Evolutionary conservation across 2,329 filamentous ascomycete genomes (phyloP).

Genomic region (Hymenoscyphus infarciens): DNA sequence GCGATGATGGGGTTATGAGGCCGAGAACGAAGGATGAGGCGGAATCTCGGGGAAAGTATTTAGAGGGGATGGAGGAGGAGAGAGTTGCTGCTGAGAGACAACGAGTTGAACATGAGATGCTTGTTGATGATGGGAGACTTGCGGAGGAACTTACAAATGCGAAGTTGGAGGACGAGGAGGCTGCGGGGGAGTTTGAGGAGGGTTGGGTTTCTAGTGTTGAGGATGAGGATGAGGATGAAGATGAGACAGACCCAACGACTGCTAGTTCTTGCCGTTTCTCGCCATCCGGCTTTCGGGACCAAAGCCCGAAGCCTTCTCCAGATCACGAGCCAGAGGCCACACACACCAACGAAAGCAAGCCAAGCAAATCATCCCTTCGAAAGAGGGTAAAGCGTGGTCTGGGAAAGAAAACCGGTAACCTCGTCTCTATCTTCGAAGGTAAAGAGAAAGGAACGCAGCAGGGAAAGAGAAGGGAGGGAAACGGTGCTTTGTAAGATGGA

Average conservation of each 20-base stretch:
- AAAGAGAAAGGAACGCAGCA: neutral
- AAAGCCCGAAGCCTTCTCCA: neutral
- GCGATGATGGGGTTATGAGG: neutral
- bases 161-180: neutral
- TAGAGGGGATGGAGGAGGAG: neutral
- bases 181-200: neutral
- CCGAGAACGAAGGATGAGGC: neutral
- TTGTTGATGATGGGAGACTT: neutral
- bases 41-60: neutral
- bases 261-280: neutral
- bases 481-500: neutral
- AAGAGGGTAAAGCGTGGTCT: neutral
- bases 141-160: neutral
- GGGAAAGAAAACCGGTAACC: neutral
- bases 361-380: neutral
- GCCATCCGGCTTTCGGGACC: neutral
- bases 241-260: neutral
- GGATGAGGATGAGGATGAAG: neutral
- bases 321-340: neutral
- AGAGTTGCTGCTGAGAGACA: neutral
- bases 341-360: neutral
- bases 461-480: neutral
- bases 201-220: neutral
- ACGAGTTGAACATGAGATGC: neutral
- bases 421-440: neutral